Base-by-base conservation (phyloP, 1,284 basidiomycete genomes). In the Marasmius oreades region DNA sequence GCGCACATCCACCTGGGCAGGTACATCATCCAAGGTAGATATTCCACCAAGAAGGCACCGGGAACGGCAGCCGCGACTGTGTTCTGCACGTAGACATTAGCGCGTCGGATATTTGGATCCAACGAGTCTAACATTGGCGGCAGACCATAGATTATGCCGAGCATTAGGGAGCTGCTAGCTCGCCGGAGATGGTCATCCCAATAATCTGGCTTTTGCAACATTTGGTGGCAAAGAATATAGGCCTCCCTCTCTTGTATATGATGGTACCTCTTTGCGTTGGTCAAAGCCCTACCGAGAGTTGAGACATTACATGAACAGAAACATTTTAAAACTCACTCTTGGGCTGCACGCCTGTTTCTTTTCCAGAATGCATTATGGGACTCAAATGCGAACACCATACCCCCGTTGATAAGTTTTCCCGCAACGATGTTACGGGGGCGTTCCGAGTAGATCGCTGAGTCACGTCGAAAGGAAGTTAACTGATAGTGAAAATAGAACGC, bases 21-120 rank as follows among this genome's bases (percentile, higher is more conserved):
- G 22, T 59, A 34, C 50, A 55, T 52, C 55, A 61, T 55, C 60
- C 60, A 59, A 14, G 58, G 59, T 65, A 53, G 70, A 74, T 63
- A 57, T 33, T 61, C 59, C 8, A 64, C 63, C 28, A 58, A 50
- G 36, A 52, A 61, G 8, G 63, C 57, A 3, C 63, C 63, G 5
- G 61, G 63, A 14, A 53, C 56, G 16, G 58, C 61, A 11, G 62
- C 59, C 6, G 50, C 12, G 1, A 59, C 24, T 5, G 55, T 6
- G 7, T 62, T 59, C 2, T 59, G 51, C 31, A 55, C 56, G 55
- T 63, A 60, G 6, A 45, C 51, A 28, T 59, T 59, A 53, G 66
- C 59, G 11, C 53, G 54, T 16, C 58, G 28, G 23, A 64, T 60
- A 20, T 54, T 22, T 3, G 54, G 51, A 24, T 66, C 59, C 8